phyloP scores from a whole-genome alignment of 208 protist species.

The Trypanosoma platydactyli region DNA sequence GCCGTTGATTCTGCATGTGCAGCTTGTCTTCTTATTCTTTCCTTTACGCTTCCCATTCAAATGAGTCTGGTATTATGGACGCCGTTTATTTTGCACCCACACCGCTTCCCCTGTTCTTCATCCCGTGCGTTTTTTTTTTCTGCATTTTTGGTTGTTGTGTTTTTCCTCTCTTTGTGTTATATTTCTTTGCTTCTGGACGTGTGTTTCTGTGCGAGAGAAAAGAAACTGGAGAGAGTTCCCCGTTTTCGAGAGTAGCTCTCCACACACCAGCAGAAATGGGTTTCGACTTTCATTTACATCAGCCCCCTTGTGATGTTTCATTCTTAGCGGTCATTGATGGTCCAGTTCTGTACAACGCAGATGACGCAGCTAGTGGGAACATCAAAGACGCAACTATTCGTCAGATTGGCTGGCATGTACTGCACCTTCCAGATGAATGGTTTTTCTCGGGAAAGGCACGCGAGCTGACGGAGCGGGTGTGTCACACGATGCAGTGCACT shows the following conservation, averaged over 20 bases:
- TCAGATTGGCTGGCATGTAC: slow-evolving; percentile 64
- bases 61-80: too few species aligned
- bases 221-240: not conserved
- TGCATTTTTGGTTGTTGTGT: not conserved
- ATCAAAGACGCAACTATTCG: slow-evolving; percentile 64
- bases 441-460: slow-evolving; percentile 47
- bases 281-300: slow-evolving; percentile 55
- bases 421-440: slow-evolving; percentile 60
- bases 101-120: too few species aligned
- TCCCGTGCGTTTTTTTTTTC: slow-evolving; percentile 18
- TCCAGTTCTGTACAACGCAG: slow-evolving; percentile 55
- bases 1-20: too few species aligned
- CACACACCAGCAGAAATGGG: slow-evolving; percentile 30
- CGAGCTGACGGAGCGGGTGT: slow-evolving; percentile 34
- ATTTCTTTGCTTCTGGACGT: not conserved
- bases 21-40: too few species aligned
- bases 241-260: too few species aligned
- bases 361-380: slow-evolving; percentile 27
- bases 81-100: too few species aligned
- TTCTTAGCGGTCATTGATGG: slow-evolving; percentile 72
- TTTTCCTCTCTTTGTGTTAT: not conserved
- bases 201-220: not conserved
- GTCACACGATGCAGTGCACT: slow-evolving; percentile 72
- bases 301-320: slow-evolving; percentile 65
- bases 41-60: too few species aligned